Evolutionary conservation across 108 stramenopile genomes (phyloP).

Genomic region (Fragilaria crotonensis): DNA sequence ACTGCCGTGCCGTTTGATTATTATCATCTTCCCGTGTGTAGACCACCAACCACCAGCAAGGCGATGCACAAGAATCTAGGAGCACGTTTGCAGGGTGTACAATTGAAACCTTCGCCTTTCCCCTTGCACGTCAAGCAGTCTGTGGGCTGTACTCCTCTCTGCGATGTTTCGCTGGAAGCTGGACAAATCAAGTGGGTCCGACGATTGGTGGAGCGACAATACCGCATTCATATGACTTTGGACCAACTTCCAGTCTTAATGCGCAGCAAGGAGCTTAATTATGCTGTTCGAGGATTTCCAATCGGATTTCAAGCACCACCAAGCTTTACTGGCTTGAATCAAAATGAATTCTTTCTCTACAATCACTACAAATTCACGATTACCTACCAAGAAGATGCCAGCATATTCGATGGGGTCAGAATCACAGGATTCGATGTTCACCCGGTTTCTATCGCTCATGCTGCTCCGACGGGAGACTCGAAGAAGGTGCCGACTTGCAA

Average conservation of each 20-base stretch:
- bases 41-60: constrained; percentile 2
- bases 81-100: constrained; percentile 59
- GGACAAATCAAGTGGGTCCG: constrained; percentile 65
- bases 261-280: constrained; percentile 71
- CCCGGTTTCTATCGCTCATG: constrained; percentile 86
- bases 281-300: constrained; percentile 76
- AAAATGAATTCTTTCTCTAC: constrained; percentile 68
- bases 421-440: constrained; percentile 93
- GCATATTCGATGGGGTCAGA: constrained; percentile 67
- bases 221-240: constrained; percentile 85
- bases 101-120: constrained; percentile 59
- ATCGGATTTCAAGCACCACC: constrained; percentile 72
- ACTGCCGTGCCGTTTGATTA: constrained; percentile 89
- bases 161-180: constrained; percentile 38
- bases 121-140: constrained; percentile 34
- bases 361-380: constrained; percentile 92
- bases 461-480: constrained; percentile 7
- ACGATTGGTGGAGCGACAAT: constrained; percentile 86
- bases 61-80: constrained; percentile 58
- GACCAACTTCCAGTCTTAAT: constrained; percentile 77
- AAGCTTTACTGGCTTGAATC: constrained; percentile 28
- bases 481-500: constrained; percentile 32
- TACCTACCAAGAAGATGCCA: constrained; percentile 60
- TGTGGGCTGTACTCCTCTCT: constrained; percentile 52
- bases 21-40: constrained; percentile 86